phyloP scores from a whole-genome alignment of 31 red algal genomes.

The Endocladia muricata region DNA sequence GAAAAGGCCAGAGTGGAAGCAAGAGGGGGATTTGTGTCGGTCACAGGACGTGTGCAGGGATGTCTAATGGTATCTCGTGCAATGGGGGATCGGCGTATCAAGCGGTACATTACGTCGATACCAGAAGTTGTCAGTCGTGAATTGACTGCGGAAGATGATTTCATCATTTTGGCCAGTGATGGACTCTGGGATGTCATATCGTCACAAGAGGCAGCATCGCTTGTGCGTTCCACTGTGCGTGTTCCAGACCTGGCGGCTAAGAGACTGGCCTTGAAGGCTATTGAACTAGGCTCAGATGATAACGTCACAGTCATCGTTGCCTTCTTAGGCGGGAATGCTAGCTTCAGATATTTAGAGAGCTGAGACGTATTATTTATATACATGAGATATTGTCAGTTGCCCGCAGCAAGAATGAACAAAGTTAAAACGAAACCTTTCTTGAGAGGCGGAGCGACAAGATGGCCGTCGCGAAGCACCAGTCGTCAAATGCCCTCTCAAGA shows the following conservation, averaged over 20 bases:
- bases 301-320: conserved; percentile 89
- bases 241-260: conserved; percentile 77
- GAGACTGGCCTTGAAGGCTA: conserved; percentile 74
- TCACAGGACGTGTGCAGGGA: conserved; percentile 73
- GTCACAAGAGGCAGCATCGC: conserved; percentile 31
- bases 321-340: conserved; percentile 55
- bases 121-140: conserved; percentile 60
- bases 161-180: conserved; percentile 87
- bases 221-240: conserved; percentile 77
- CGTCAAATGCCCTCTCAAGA: too few species aligned
- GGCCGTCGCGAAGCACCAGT: too few species aligned
- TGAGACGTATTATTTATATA: too few species aligned
- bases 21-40: conserved; percentile 68
- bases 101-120: conserved; percentile 60
- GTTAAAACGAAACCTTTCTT: too few species aligned
- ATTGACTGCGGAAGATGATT: conserved; percentile 40
- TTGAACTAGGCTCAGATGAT: conserved; percentile 80
- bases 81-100: conserved; percentile 77
- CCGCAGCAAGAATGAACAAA: too few species aligned
- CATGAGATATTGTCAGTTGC: too few species aligned
- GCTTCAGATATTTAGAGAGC: conserved; percentile 28
- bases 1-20: conserved; percentile 65
- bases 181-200: conserved; percentile 91
- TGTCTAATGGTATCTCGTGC: conserved; percentile 81
- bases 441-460: too few species aligned